phyloP scores from a whole-genome alignment of 352 stramenopile genomes.

The Phytophthora multivora region DNA sequence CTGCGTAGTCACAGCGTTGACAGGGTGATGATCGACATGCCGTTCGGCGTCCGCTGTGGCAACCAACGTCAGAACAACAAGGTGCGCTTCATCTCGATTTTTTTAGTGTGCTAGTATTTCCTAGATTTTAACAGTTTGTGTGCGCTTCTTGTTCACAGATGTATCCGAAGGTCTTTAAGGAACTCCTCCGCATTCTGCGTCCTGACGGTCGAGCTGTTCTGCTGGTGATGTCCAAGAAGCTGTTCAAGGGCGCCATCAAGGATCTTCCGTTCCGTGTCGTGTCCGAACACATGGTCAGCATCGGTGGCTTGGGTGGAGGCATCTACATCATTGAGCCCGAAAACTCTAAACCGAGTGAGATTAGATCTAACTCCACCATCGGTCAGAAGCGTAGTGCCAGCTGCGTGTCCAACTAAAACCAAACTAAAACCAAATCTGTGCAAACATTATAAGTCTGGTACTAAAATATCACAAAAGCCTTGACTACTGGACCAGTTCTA shows the following conservation, averaged over 20 bases:
- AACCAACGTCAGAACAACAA: constrained; percentile 74
- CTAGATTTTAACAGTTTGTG: not conserved
- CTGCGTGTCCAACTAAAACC: constrained; percentile 16
- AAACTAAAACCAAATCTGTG: no score
- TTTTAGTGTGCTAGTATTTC: not conserved
- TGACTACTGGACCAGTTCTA: no score
- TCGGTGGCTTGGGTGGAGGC: constrained; percentile 61
- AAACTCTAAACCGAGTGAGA: constrained; percentile 14
- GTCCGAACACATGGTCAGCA: constrained; percentile 69
- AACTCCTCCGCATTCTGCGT: constrained; percentile 67
- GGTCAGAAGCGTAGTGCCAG: constrained; percentile 30
- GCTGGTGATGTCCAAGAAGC: constrained; percentile 84
- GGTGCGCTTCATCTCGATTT: constrained; percentile 27
- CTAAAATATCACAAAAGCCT: no score
- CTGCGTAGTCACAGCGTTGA: constrained; percentile 62
- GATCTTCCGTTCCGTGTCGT: constrained; percentile 47
- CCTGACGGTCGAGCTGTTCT: constrained; percentile 63
- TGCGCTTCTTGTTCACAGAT: constrained; percentile 38
- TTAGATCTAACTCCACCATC: constrained; percentile 16
- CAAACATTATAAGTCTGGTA: no score
- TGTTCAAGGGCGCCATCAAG: constrained; percentile 60
- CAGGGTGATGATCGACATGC: constrained; percentile 77
- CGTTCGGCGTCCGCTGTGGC: constrained; percentile 76
- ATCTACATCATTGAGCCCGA: constrained; percentile 65
- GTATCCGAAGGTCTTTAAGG: constrained; percentile 78